Evolutionary conservation across 345 rosid species (phyloP), one percentile per base, ranked within the genome.

Genomic region (Aurinia saxatilis): DNA sequence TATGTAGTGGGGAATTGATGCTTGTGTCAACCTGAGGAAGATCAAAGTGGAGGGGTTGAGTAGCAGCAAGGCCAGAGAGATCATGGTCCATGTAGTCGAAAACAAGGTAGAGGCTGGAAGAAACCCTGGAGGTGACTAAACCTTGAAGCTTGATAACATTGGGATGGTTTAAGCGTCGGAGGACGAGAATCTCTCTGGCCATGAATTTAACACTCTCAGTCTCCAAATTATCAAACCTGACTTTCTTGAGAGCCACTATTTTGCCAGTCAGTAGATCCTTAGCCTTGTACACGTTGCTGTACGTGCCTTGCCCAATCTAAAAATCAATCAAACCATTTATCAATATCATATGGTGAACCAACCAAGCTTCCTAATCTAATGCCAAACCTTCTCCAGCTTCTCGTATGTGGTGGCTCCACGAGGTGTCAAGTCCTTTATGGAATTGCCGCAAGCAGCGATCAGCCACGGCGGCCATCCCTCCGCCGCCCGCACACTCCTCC

Each of bases 61-160:
- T 65, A 2, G 88, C 91, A 0, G 78, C 91, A 8, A 89, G 86
- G 18, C 98, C 98, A 1, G 98, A 54, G 46, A 92, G 89, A 83
- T 92, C 98, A 59, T 89, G 96, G 12, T 92, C 96, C 98, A 92
- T 92, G 71, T 89, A 92, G 68, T 89, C 86, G 30, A 88, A 92
- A 41, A 87, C 86, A 71, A 92, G 80, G 75, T 89, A 89, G 63
- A 92, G 86, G 65, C 96, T 83, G 70, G 84, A 81, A 0, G 96
- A 86, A 85, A 92, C 81, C 70, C 96, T 81, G 8, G 98, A 92
- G 67, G 96, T 85, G 38, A 78, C 96, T 72, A 87, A 76, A 19
- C 98, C 98, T 66, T 89, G 79, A 27, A 92, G 88, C 83, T 87
- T 92, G 34, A 92, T 79, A 45, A 92, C 84, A 72, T 89, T 92